phyloP scores from a whole-genome alignment of 352 stramenopile species.

The Phytophthora lateralis region DNA sequence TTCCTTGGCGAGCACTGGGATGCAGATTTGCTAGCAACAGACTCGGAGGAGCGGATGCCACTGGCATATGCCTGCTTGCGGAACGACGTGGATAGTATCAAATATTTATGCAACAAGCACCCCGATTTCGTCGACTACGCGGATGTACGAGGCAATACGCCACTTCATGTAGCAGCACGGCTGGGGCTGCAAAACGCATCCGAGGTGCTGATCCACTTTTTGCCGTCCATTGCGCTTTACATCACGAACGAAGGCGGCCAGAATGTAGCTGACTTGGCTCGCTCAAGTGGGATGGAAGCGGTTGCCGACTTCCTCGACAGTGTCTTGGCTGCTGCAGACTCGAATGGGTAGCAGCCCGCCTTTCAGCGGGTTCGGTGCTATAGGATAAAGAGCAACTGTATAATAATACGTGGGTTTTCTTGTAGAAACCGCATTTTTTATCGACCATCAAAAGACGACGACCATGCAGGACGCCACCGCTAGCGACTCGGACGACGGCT shows the following conservation, averaged over 20 bases:
- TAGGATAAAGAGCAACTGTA: too few species aligned
- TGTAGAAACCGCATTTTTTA: too few species aligned
- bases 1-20: slow-evolving; percentile 46
- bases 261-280: slow-evolving; percentile 50
- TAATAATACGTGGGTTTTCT: too few species aligned
- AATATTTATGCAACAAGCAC: slow-evolving; percentile 52
- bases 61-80: slow-evolving; percentile 66
- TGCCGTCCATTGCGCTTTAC: slow-evolving; percentile 55
- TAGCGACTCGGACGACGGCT: slow-evolving; percentile 58
- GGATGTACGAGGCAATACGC: slow-evolving; percentile 67
- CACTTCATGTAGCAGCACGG: slow-evolving; percentile 63
- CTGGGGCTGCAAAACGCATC: slow-evolving; percentile 40
- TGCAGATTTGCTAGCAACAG: slow-evolving; percentile 59
- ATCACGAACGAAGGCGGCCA: slow-evolving; percentile 57
- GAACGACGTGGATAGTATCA: slow-evolving; percentile 53
- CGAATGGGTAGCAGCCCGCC: too few species aligned
- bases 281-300: slow-evolving; percentile 29
- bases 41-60: slow-evolving; percentile 63
- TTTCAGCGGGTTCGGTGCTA: too few species aligned
- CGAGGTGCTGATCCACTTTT: slow-evolving; percentile 39
- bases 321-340: slow-evolving; percentile 27
- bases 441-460: too few species aligned
- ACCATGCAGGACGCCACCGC: neutral
- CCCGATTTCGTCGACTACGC: slow-evolving; percentile 77
- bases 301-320: slow-evolving; percentile 36